These are phyloP conservation scores for Boletellus ananas DNA, from an alignment of 768 basidiomycete genomes.

Conservation along the genomic window DNA sequence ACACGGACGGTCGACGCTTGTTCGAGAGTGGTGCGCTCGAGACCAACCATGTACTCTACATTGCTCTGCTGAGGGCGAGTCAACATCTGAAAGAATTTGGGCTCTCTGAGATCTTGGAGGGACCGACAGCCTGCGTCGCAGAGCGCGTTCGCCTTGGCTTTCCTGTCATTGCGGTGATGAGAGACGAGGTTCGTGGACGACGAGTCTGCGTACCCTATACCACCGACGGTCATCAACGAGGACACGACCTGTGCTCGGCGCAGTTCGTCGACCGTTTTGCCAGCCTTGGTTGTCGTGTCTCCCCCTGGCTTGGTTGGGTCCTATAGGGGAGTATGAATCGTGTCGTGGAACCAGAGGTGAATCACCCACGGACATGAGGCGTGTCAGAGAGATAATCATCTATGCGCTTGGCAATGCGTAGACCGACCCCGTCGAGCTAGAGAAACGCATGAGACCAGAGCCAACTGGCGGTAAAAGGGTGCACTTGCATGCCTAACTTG, in stretches of 20 bases:
- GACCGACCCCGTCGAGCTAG: constrained; percentile 33
- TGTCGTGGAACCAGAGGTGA: not conserved
- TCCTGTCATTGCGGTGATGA: constrained; percentile 9
- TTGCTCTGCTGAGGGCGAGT: constrained; percentile 35
- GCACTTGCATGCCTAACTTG: constrained; percentile 34
- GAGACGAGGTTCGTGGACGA: not conserved
- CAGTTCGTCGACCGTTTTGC: constrained; percentile 25
- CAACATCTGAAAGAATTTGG: constrained; percentile 39
- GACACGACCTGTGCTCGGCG: constrained; percentile 27
- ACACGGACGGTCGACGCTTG: constrained; percentile 49
- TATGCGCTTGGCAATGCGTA: constrained; percentile 45
- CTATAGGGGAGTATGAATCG: constrained; percentile 9
- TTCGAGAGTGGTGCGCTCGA: constrained; percentile 35
- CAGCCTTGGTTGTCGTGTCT: constrained; percentile 2
- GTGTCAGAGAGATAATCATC: constrained; percentile 36
- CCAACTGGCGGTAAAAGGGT: not conserved
- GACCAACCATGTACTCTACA: constrained; percentile 39
- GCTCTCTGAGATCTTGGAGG: constrained; percentile 39
- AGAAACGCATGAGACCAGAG: constrained; percentile 6
- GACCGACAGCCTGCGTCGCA: constrained; percentile 48
- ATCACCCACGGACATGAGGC: constrained; percentile 36
- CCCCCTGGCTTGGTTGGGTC: constrained; percentile 9
- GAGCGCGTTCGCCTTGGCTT: constrained; percentile 39
- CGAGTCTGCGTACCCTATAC: constrained; percentile 44
- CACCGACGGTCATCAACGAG: constrained; percentile 37